phyloP scores from a whole-genome alignment of 2,329 filamentous ascomycete genomes.

The Phialemonium atrogriseum region DNA sequence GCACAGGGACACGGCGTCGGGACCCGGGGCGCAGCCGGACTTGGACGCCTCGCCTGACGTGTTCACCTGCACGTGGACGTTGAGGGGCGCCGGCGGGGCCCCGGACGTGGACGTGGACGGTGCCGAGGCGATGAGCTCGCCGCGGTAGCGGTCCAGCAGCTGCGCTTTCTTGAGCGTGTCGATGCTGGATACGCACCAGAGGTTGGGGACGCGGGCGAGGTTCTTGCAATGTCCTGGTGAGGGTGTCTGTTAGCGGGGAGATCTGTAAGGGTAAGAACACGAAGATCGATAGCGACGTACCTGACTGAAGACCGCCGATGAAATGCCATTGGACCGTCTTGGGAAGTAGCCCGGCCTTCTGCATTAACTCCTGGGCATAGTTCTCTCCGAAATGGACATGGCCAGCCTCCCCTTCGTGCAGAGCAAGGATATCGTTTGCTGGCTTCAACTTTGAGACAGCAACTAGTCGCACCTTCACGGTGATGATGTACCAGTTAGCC shows the following conservation, averaged over 20 bases:
- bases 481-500: too few relatives aligned
- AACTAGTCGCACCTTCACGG: constrained; percentile 65
- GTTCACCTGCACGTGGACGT: constrained; percentile 89
- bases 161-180: constrained; percentile 83
- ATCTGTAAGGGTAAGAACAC: background rate
- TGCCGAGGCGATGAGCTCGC: constrained; percentile 22
- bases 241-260: background rate
- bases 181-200: constrained; percentile 87
- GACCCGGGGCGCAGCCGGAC: constrained; percentile 66
- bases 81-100: constrained; percentile 39
- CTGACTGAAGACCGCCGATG: constrained; percentile 84
- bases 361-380: constrained; percentile 80
- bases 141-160: constrained; percentile 69
- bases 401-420: constrained; percentile 53
- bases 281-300: constrained; percentile 22
- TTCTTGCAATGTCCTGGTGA: constrained; percentile 76
- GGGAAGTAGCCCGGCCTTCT: constrained; percentile 78
- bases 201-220: constrained; percentile 77
- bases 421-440: constrained; percentile 77
- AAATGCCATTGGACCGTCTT: constrained; percentile 84
- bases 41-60: constrained; percentile 84
- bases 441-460: constrained; percentile 97
- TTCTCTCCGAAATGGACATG: constrained; percentile 92
- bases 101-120: constrained; percentile 25
- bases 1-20: constrained; percentile 56